phyloP scores from a whole-genome alignment of 1,284 basidiomycete species.

The Boletus mariae region DNA sequence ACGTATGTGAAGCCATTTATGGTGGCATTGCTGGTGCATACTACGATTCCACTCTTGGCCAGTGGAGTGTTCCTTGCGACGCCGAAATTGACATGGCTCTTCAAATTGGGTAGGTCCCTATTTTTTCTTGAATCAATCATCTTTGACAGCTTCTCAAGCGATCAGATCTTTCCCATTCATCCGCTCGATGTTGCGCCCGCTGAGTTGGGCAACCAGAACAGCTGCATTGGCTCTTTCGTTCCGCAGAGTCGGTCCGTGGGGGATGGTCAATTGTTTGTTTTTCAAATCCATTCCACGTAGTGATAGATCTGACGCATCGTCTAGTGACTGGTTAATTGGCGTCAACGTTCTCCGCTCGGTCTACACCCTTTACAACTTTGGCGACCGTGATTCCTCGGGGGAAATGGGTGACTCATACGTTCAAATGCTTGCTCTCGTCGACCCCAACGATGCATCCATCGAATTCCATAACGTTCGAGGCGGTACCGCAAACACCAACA shows the following conservation, averaged over 20 bases:
- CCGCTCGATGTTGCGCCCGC: conserved; percentile 66
- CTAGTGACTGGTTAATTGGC: conserved; percentile 76
- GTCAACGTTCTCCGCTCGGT: conserved; percentile 79
- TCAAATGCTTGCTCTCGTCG: conserved; percentile 63
- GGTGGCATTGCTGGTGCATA: conserved; percentile 54
- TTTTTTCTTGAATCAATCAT: conserved; percentile 5
- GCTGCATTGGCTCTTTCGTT: conserved; percentile 71
- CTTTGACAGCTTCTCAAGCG: conserved; percentile 38
- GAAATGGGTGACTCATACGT: conserved; percentile 72
- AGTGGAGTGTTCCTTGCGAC: conserved; percentile 69
- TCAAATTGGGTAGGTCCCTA: conserved; percentile 58
- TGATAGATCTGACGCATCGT: conserved; percentile 8
- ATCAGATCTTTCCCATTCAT: conserved; percentile 66
- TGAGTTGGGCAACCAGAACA: conserved; percentile 40
- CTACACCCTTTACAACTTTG: conserved; percentile 85
- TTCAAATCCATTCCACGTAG: conserved; percentile 1
- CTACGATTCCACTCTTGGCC: conserved; percentile 46
- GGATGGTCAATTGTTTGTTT: conserved; percentile 58
- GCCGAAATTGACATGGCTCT: conserved; percentile 71
- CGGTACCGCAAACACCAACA: conserved; percentile 56
- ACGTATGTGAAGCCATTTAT: conserved; percentile 65
- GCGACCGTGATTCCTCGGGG: conserved; percentile 63
- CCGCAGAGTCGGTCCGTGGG: conserved; percentile 56
- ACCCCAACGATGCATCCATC: conserved; percentile 63
- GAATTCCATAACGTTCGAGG: conserved; percentile 68